Conservation (phyloP, 345 rosid species). For the Populus tremula region DNA sequence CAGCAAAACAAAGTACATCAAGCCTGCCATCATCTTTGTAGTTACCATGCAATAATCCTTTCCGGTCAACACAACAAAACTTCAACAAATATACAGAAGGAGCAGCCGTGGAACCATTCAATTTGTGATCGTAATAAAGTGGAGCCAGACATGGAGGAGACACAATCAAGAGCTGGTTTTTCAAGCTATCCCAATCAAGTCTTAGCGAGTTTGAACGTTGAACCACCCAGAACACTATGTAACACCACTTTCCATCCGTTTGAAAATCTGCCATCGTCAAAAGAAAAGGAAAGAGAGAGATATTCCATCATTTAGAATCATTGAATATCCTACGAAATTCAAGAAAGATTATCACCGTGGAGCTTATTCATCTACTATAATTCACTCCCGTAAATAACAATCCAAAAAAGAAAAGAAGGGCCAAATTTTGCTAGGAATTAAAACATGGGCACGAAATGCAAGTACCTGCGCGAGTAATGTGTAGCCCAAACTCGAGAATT, state of each 20-base stretch:
- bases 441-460: not conserved
- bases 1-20: not conserved
- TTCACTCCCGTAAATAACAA: not conserved
- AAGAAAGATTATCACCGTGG: not conserved
- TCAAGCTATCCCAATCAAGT: slow-evolving; percentile 29
- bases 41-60: slow-evolving; percentile 29
- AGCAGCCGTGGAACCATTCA: not conserved
- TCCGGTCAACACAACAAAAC: slow-evolving; percentile 24
- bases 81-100: slow-evolving; percentile 22
- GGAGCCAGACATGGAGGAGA: slow-evolving; percentile 27
- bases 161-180: slow-evolving; percentile 19
- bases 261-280: slow-evolving; percentile 20
- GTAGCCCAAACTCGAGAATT: slow-evolving; percentile 69
- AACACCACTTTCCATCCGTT: slow-evolving; percentile 37
- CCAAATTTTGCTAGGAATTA: not conserved
- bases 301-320: not conserved
- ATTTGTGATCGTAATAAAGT: slow-evolving; percentile 13
- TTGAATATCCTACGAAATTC: not conserved
- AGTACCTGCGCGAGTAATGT: slow-evolving; percentile 56
- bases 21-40: not conserved
- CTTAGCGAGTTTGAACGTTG: slow-evolving; percentile 10
- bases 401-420: not conserved
- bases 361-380: too few relatives aligned
- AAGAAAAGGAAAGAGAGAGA: not conserved
- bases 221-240: slow-evolving; percentile 32